Conservation (phyloP, 176 grass and related monocot genomes). For the Melocanna baccifera region DNA sequence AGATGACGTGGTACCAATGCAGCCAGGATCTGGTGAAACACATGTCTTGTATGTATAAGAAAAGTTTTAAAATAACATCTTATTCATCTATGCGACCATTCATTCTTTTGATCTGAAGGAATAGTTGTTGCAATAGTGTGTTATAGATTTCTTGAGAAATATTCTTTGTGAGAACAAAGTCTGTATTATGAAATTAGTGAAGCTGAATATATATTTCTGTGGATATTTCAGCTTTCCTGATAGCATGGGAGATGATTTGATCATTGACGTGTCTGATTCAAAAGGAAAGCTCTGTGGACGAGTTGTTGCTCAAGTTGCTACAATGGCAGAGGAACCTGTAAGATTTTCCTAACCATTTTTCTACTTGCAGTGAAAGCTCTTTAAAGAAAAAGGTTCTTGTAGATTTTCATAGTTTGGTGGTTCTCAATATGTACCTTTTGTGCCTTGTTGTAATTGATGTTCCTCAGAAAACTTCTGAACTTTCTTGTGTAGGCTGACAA, state of each 20-base stretch:
- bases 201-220: conserved; percentile 27
- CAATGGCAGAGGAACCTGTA: conserved; percentile 87
- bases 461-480: conserved; percentile 25
- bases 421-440: conserved; percentile 15
- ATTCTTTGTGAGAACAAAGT: neutral
- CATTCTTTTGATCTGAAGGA: neutral
- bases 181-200: neutral
- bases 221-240: conserved; percentile 91
- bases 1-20: conserved; percentile 71
- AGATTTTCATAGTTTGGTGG: neutral
- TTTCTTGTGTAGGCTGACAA: conserved; percentile 70
- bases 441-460: neutral
- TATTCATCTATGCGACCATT: conserved; percentile 7
- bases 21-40: conserved; percentile 97
- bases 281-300: conserved; percentile 75
- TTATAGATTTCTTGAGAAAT: neutral
- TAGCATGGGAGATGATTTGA: conserved; percentile 95
- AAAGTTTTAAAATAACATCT: conserved; percentile 25
- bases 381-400: neutral
- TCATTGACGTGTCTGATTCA: conserved; percentile 88
- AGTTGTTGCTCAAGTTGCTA: conserved; percentile 89
- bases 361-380: conserved; percentile 25
- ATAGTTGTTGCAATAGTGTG: neutral
- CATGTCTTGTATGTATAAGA: conserved; percentile 84
- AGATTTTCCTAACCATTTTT: conserved; percentile 26